These are phyloP conservation scores for Verticillium alfalfae DNA, from an alignment of 2,329 filamentous ascomycete species.

Conservation along the genomic window DNA sequence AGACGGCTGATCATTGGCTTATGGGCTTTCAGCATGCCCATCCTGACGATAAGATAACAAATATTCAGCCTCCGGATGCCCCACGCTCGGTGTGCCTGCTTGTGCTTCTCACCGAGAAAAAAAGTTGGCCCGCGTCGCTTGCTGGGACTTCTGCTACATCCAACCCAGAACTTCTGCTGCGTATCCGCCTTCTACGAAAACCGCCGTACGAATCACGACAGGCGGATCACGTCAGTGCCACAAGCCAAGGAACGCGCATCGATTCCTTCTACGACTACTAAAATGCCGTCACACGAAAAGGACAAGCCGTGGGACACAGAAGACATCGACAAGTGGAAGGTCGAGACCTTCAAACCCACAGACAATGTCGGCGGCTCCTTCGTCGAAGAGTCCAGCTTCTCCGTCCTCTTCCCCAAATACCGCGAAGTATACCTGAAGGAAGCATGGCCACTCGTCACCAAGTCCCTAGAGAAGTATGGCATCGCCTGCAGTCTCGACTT, in stretches of 20 bases:
- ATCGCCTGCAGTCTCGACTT: constrained; percentile 91
- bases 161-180: neutral
- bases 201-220: too few relatives aligned
- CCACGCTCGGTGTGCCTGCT: neutral
- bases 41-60: neutral
- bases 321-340: constrained; percentile 96
- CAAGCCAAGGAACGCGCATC: neutral
- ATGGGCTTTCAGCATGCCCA: neutral
- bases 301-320: constrained; percentile 96
- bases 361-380: constrained; percentile 86
- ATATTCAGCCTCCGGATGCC: neutral
- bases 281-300: constrained; percentile 81
- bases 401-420: constrained; percentile 88
- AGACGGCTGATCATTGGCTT: neutral
- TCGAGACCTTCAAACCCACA: constrained; percentile 77
- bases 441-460: constrained; percentile 87
- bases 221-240: neutral
- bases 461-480: constrained; percentile 77
- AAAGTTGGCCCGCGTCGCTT: neutral
- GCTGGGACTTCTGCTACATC: neutral
- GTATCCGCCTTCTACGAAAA: neutral
- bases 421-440: constrained; percentile 90
- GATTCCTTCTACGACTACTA: neutral
- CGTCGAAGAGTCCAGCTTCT: constrained; percentile 87
- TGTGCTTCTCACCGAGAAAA: neutral